Evolutionary conservation across 768 basidiomycete species (phyloP).

Genomic region (Cystoderma amianthinum): DNA sequence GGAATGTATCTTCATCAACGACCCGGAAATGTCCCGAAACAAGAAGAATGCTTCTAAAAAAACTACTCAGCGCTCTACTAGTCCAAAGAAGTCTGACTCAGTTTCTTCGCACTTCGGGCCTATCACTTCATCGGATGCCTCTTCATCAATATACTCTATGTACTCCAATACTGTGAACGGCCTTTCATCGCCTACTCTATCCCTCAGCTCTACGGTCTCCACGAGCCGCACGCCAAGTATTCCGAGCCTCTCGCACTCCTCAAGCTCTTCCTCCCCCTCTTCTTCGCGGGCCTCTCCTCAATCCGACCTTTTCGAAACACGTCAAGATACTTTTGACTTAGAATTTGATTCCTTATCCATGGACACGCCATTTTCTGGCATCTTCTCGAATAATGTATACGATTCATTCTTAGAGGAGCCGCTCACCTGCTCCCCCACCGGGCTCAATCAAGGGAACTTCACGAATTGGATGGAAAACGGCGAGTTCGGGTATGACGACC

Average conservation of each 20-base stretch:
- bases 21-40: conserved; percentile 34
- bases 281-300: conserved; percentile 31
- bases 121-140: conserved; percentile 10
- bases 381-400: conserved; percentile 26
- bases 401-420: conserved; percentile 29
- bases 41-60: conserved; percentile 27
- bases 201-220: neutral
- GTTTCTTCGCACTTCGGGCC: neutral
- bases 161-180: conserved; percentile 1
- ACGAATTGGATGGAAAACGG: conserved; percentile 26
- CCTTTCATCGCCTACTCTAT: conserved; percentile 1
- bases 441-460: conserved; percentile 18
- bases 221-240: conserved; percentile 2
- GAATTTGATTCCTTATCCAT: conserved; percentile 21
- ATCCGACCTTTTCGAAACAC: conserved; percentile 28
- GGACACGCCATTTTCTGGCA: conserved; percentile 21
- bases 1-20: conserved; percentile 57
- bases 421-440: conserved; percentile 21
- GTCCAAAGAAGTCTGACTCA: conserved; percentile 6
- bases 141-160: conserved; percentile 12
- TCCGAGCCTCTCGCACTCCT: conserved; percentile 19
- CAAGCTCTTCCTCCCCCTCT: conserved; percentile 27
- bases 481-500: conserved; percentile 24
- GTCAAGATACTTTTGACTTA: conserved; percentile 21
- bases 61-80: conserved; percentile 10